phyloP scores from a whole-genome alignment of 2,329 filamentous ascomycete genomes.

The Arthrobotrys musiformis region DNA sequence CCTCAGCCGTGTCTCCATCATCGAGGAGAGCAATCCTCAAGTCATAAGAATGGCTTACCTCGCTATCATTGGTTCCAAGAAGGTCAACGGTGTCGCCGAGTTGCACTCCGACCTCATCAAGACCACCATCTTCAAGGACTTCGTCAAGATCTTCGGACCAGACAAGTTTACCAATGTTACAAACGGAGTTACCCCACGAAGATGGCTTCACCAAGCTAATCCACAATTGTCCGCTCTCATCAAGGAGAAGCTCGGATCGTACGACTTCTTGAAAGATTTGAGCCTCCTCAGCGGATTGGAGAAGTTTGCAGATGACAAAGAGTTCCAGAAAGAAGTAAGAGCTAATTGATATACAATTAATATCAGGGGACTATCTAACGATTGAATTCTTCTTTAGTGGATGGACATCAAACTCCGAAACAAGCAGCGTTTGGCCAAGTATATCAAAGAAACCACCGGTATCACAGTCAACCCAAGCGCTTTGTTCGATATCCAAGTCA shows the following conservation, averaged over 20 bases:
- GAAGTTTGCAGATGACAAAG: constrained; percentile 81
- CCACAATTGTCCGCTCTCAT: constrained; percentile 91
- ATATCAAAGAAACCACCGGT: constrained; percentile 84
- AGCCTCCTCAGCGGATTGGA: constrained; percentile 88
- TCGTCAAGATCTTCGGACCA: constrained; percentile 90
- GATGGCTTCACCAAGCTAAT: constrained; percentile 98
- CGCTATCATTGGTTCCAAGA: constrained; percentile 96
- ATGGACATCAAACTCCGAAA: constrained; percentile 96
- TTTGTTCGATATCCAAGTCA: constrained; percentile 97
- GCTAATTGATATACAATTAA: neutral
- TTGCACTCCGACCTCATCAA: constrained; percentile 97
- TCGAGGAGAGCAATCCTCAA: constrained; percentile 95
- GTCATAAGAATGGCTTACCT: constrained; percentile 98
- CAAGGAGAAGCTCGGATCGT: constrained; percentile 83
- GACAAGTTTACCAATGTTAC: constrained; percentile 99
- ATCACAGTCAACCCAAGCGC: constrained; percentile 86
- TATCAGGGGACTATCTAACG: neutral
- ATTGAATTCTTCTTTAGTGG: constrained; percentile 68
- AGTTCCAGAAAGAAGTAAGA: constrained; percentile 79
- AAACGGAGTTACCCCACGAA: constrained; percentile 93
- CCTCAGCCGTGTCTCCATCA: constrained; percentile 88
- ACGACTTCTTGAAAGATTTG: constrained; percentile 89
- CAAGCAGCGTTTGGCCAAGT: constrained; percentile 89
- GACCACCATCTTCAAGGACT: constrained; percentile 99
- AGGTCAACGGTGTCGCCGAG: constrained; percentile 98